These are phyloP conservation scores for Scenedesmus sp. DNA, from an alignment of 163 green algal species.

Conservation along the genomic window DNA sequence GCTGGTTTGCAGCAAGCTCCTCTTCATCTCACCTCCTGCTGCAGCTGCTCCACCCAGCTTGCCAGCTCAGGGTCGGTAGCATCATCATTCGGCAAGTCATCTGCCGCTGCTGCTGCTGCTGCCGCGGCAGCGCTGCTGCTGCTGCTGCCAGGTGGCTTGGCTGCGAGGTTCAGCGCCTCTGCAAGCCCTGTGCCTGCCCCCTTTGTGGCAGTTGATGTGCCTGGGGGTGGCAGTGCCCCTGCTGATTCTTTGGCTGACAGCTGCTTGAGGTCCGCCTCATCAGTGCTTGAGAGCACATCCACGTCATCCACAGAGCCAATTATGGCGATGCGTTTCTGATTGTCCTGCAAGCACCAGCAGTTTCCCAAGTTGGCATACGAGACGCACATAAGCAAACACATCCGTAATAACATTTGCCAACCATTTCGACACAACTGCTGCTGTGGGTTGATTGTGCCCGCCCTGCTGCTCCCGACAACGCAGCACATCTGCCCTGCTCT, in stretches of 20 bases:
- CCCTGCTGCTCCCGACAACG: no score
- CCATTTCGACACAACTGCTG: no score
- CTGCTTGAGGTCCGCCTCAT: conserved; percentile 33
- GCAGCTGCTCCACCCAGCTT: conserved; percentile 53
- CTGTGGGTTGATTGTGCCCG: no score
- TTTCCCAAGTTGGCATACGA: no score
- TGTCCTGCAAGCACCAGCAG: conserved; percentile 8
- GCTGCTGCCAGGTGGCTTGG: neutral
- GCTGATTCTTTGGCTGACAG: conserved; percentile 38
- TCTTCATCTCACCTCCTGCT: conserved; percentile 40
- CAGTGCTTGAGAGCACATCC: neutral
- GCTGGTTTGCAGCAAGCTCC: neutral
- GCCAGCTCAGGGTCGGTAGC: conserved; percentile 51
- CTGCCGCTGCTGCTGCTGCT: neutral
- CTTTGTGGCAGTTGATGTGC: conserved; percentile 23
- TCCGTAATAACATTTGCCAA: no score
- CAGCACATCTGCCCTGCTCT: no score
- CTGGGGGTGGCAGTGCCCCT: conserved; percentile 38
- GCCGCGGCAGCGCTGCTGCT: neutral
- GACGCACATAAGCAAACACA: no score
- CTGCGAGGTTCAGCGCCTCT: conserved; percentile 32
- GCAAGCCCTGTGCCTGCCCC: conserved; percentile 38
- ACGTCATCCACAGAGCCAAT: neutral
- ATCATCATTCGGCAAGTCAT: conserved; percentile 39
- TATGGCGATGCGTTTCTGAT: conserved; percentile 45